phyloP scores from a whole-genome alignment of 345 rosid genomes.

The Microthlaspi erraticum region DNA sequence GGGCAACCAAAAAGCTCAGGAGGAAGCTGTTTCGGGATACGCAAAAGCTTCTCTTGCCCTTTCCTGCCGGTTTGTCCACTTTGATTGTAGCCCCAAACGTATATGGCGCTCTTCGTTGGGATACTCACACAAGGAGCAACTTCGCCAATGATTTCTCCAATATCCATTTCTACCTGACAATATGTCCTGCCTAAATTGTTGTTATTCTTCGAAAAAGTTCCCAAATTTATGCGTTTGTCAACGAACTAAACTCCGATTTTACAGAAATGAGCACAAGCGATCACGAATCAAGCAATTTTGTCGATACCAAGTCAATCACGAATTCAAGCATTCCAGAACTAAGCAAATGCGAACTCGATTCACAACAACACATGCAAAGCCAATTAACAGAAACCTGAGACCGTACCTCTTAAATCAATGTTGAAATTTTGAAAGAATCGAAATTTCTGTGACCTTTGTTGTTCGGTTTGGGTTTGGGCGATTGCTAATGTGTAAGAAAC shows the following conservation, averaged over 20 bases:
- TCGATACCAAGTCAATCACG: slow-evolving; percentile 5
- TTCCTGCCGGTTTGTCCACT: slow-evolving; percentile 92
- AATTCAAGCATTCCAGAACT: slow-evolving; percentile 4
- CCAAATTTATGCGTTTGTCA: background rate
- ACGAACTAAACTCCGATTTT: slow-evolving; percentile 12
- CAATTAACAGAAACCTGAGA: slow-evolving; percentile 6
- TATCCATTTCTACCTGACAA: slow-evolving; percentile 51
- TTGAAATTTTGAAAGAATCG: slow-evolving; percentile 6
- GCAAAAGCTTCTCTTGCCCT: slow-evolving; percentile 67
- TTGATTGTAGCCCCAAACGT: slow-evolving; percentile 96
- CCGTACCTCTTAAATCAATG: slow-evolving; percentile 23
- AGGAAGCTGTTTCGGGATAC: slow-evolving; percentile 93
- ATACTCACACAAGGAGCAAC: slow-evolving; percentile 45
- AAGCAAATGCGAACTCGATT: slow-evolving; percentile 16
- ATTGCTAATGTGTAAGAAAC: slow-evolving; percentile 22
- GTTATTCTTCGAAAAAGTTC: background rate
- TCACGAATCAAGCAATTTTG: slow-evolving; percentile 15
- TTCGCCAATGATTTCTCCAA: slow-evolving; percentile 74
- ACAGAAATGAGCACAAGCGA: slow-evolving; percentile 13
- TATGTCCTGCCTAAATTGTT: background rate
- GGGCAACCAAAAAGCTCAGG: slow-evolving; percentile 96
- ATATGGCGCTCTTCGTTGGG: slow-evolving; percentile 89
- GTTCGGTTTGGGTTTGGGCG: slow-evolving; percentile 17
- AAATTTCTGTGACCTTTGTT: slow-evolving; percentile 10
- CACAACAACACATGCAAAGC: background rate